Percentiles rank a stretch among this genome's conserved stretches.
Evolutionary conservation across 2,329 filamentous ascomycete species (phyloP).

Genomic region (Pseudogymnoascus sp.): DNA sequence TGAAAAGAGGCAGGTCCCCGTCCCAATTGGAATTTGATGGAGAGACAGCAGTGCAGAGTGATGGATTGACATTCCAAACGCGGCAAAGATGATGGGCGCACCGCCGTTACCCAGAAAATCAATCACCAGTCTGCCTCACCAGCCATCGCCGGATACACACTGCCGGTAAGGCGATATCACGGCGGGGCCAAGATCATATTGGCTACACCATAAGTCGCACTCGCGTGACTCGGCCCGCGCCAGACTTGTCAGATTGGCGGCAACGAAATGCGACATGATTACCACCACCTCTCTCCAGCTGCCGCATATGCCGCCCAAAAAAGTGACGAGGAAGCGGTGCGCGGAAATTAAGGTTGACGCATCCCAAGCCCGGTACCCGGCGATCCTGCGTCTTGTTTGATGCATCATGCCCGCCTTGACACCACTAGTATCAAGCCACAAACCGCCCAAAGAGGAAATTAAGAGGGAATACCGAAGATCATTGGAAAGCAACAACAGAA

Average conservation of each 20-base stretch:
- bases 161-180: not conserved
- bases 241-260: conserved; percentile 1
- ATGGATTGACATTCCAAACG: conserved; percentile 1
- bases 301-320: not conserved
- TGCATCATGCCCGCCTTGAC: not conserved
- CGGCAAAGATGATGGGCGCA: not conserved
- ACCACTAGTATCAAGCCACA: not conserved
- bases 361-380: not conserved
- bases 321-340: not conserved
- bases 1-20: not conserved
- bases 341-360: conserved; percentile 3
- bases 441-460: conserved; percentile 7
- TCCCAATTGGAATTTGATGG: not conserved
- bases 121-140: not conserved
- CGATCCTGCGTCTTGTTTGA: not conserved
- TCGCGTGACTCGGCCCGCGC: conserved; percentile 1
- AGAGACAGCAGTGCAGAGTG: not conserved
- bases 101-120: not conserved
- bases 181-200: not conserved
- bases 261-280: not conserved
- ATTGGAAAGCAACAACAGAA: not conserved
- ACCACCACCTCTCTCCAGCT: not conserved
- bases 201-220: conserved; percentile 4
- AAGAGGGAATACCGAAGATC: not conserved
- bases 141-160: not conserved